Percentiles rank a stretch among this genome's conserved stretches.
These are phyloP conservation scores for Saururus chinensis DNA, from an alignment of 164 flowering plant species.

Conservation along the genomic window DNA sequence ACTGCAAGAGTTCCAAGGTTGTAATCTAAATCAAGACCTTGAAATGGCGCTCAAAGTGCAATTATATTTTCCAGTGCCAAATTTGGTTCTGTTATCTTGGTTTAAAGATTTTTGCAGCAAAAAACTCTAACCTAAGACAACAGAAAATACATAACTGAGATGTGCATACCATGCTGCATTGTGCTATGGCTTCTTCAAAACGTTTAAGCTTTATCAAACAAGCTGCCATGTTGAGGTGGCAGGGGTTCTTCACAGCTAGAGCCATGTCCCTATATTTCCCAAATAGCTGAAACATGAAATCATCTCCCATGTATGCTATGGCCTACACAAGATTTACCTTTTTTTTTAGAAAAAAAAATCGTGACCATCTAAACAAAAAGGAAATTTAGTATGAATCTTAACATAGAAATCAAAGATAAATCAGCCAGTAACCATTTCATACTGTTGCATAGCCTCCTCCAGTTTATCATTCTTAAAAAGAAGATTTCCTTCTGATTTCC, in stretches of 20 bases:
- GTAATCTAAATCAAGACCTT: no score
- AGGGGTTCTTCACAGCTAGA: slow-evolving; percentile 91
- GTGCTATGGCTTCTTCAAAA: slow-evolving; percentile 78
- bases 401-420: slow-evolving; percentile 1
- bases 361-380: neutral
- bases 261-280: slow-evolving; percentile 95
- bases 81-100: no score
- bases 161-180: slow-evolving; percentile 73
- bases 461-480: slow-evolving; percentile 80
- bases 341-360: neutral
- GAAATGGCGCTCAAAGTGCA: no score
- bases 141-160: no score
- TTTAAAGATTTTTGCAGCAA: no score
- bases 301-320: slow-evolving; percentile 94
- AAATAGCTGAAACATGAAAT: slow-evolving; percentile 93
- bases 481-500: slow-evolving; percentile 90
- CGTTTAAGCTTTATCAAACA: slow-evolving; percentile 85
- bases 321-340: slow-evolving; percentile 42
- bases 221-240: slow-evolving; percentile 94
- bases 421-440: slow-evolving; percentile 70
- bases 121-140: no score
- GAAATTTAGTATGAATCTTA: neutral
- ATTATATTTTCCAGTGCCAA: no score
- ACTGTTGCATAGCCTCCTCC: slow-evolving; percentile 98
- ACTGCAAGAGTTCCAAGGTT: no score